Evolutionary conservation across 2,329 filamentous ascomycete species (phyloP), one percentile per base, ranked within the genome.

Genomic region (Arthroderma sp.): DNA sequence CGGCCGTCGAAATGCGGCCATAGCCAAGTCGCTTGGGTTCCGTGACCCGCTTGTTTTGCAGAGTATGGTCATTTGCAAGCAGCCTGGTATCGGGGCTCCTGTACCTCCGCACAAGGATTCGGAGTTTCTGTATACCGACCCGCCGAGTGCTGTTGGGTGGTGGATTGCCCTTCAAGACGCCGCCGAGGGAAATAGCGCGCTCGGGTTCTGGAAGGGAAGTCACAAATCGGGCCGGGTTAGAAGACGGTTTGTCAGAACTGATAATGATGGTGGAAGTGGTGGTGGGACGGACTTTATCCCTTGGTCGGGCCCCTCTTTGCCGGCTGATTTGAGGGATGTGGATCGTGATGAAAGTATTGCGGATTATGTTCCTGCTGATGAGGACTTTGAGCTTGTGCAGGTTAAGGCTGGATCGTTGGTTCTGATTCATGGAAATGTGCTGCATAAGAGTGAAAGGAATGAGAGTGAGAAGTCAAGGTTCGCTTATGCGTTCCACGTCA

Each of bases 11-110:
- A 81, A 77, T 61, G 72, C 63, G 0, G 76, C 72, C 4, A 78
- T 94, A 9, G 86, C 87, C 1, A 68, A 69, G 38, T 73, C 74
- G 6, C 71, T 94, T 7, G 82, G 82, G 2, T 94, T 87, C 67
- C 56, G 53, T 4, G 85, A 94, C 61, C 85, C 88, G 1, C 71
- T 82, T 15, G 73, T 81, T 4, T 71, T 98, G 43, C 91, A 98
- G 70, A 91, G 83, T 61, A 98, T 98, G 91, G 74, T 96, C 29
- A 96, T 98, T 55, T 95, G 87, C 76, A 98, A 98, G 65, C 89
- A 95, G 67, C 88, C 91, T 22, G 85, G 93, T 65, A 95, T 96
- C 43, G 91, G 91, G 29, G 89, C 85, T 22, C 83, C 84, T 1
- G 91, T 96, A 37, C 86, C 83, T 1, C 78, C 86, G 22, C 91